These are phyloP conservation scores for Tuber borchii DNA, from an alignment of 495 filamentous ascomycete genomes.

Conservation along the genomic window DNA sequence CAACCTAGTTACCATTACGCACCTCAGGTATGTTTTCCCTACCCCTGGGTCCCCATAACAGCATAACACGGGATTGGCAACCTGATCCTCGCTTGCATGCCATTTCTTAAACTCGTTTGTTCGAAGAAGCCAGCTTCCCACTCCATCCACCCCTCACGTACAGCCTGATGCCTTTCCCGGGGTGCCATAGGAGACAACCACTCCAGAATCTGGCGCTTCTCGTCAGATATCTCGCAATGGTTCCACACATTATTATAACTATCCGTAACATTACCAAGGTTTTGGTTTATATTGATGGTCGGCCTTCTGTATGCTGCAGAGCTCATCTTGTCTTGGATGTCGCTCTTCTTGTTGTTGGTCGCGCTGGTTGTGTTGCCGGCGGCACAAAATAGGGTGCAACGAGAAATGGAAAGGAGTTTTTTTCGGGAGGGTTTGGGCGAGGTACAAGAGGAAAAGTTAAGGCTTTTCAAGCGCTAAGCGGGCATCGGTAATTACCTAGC, in stretches of 20 bases:
- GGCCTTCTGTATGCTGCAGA: background rate
- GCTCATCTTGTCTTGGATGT: background rate
- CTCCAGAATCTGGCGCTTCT: background rate
- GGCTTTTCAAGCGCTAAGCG: too few relatives aligned
- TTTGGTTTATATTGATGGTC: background rate
- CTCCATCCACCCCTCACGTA: background rate
- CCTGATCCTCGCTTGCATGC: background rate
- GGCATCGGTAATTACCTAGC: too few relatives aligned
- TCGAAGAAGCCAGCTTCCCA: background rate
- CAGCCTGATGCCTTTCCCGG: background rate
- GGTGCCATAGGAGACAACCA: background rate
- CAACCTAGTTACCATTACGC: background rate
- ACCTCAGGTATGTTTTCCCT: background rate
- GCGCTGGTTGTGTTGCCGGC: background rate
- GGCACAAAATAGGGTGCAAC: too few relatives aligned
- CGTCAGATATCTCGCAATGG: background rate
- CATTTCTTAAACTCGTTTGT: background rate
- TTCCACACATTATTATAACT: background rate
- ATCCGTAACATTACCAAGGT: background rate
- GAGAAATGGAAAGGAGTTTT: too few relatives aligned
- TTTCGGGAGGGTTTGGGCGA: too few relatives aligned
- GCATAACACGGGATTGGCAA: background rate
- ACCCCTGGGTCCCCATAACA: background rate
- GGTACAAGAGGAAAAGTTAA: too few relatives aligned
- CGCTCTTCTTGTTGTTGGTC: background rate